Evolutionary conservation across 352 stramenopile genomes (phyloP), one percentile per base, ranked within the genome.

Genomic region (Chrysophaeum taylorii): DNA sequence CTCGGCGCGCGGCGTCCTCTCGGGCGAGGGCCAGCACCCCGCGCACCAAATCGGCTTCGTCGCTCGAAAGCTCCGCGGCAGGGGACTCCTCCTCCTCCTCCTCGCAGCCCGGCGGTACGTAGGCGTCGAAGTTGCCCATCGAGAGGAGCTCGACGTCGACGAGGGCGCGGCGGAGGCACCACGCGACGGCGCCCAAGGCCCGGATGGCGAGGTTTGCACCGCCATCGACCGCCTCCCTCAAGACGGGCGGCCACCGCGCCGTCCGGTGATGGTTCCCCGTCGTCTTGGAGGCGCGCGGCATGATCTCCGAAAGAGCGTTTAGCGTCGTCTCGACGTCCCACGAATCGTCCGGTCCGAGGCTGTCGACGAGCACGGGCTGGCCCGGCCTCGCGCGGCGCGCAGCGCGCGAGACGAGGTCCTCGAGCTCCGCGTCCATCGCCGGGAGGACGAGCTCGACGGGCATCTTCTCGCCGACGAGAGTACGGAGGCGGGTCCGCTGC

Each of bases 401-500:
- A 39, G 64, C 64, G 5, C 74, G 73, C 35, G 84, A 77, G 14
- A 86, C 53, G 12, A 86, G 60, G 5, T 70, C 75, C 0, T 69
- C 15, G 0, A 87, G 69, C 38, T 75, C 33, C 27, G 5, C 23
- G 60, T 16, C 35, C 23, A 1, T 36, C 27, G 23, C 48, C 31
- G 79, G 42, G 27, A 82, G 45, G 25, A 83, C 27, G 18, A 82
- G 63, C 72, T 83, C 78, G 12, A 67, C 72, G 37, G 85, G 82
- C 48, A 63, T 41, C 73, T 82, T 80, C 41, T 73, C 33, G 84
- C 84, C 85, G 37, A 99, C 84, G 12, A 99, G 77, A 27, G 95
- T 99, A 70, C 96, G 90, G 64, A 99, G 84, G 0, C 93, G 84
- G 60, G 94, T 92, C 54, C 93, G 87, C 67, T 98, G 87, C 36